phyloP scores from a whole-genome alignment of 1,284 basidiomycete species.

The Ceratobasidium sp. region DNA sequence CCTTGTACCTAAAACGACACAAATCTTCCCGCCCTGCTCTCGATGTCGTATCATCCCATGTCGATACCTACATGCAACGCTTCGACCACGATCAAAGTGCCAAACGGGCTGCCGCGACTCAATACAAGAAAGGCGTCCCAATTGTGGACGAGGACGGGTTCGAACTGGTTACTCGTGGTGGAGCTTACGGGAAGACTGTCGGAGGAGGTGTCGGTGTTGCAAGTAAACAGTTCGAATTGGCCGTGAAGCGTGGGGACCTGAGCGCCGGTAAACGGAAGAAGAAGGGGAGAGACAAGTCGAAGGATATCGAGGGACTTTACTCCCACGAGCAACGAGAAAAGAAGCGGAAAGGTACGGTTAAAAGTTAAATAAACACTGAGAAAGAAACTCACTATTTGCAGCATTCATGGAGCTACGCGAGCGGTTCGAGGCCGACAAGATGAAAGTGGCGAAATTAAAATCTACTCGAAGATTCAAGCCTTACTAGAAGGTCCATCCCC shows the following conservation, averaged over 20 bases:
- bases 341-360: constrained; percentile 77
- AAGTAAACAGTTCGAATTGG: constrained; percentile 74
- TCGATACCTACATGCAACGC: constrained; percentile 76
- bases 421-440: constrained; percentile 87
- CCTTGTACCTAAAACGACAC: constrained; percentile 74
- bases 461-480: constrained; percentile 83
- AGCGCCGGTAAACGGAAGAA: constrained; percentile 60
- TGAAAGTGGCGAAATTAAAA: constrained; percentile 85
- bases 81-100: constrained; percentile 78
- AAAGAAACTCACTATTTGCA: constrained; percentile 52
- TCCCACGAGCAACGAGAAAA: constrained; percentile 89
- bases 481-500: constrained; percentile 63
- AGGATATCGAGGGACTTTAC: constrained; percentile 83
- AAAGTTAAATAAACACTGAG: constrained; percentile 25
- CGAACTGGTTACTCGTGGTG: constrained; percentile 87
- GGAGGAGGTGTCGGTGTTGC: constrained; percentile 84
- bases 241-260: constrained; percentile 58
- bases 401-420: constrained; percentile 80
- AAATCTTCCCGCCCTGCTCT: constrained; percentile 75
- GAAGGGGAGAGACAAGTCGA: constrained; percentile 70
- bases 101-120: constrained; percentile 66
- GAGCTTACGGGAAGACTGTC: constrained; percentile 85
- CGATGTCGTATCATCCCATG: constrained; percentile 74
- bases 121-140: constrained; percentile 80
- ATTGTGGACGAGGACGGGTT: constrained; percentile 93